Base-by-base conservation (phyloP, 2,329 filamentous ascomycete species). In the Fusarium citri region DNA sequence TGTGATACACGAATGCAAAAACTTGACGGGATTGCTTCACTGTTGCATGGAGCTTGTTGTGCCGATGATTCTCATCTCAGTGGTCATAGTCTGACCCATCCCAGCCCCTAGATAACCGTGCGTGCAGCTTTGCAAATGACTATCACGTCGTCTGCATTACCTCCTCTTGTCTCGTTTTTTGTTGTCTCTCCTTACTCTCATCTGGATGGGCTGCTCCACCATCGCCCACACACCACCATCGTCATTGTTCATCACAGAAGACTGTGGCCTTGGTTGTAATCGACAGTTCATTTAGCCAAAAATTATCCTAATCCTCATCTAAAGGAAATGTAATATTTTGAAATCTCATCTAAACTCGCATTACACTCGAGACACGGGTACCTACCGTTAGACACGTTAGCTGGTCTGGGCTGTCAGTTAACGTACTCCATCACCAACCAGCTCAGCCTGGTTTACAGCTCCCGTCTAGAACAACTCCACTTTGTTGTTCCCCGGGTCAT, bases 381-480 rank as follows among this genome's bases (percentile, higher is more conserved):
- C 49, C n/a, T 58, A 58, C 46, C 46, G 49, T 46, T 48, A 46
- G 28, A 58, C 55, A 31, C 46, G 49, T 46, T 48, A 46, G 28
- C 59, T 62, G 40, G 43, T 20, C 28, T 47, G 25, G 48, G 61
- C 58, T 71, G 68, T 56, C 68, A 66, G 54, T 59, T n/a, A 30
- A 30, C 12, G 28, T 30, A 56, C 30, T 56, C 53, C 55, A 64
- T 55, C 59, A 67, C 59, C 58, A 61, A 61, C 63, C 41, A 66
- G 55, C 53, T 69, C 69, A 67, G 49, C 42, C 50, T 69, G 53
- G 61, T 68, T 51, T 42, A 72, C 55, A 57, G 56, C 57, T 64
- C 49, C n/a, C 49, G 49, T 53, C 65, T 66, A 54, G 62, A 71
- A 69, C 64, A 53, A 67, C 69, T 69, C 58, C 53, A 68, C 54